Base-by-base conservation (phyloP, 2,329 filamentous ascomycete species). In the Colletotrichum shisoi region DNA sequence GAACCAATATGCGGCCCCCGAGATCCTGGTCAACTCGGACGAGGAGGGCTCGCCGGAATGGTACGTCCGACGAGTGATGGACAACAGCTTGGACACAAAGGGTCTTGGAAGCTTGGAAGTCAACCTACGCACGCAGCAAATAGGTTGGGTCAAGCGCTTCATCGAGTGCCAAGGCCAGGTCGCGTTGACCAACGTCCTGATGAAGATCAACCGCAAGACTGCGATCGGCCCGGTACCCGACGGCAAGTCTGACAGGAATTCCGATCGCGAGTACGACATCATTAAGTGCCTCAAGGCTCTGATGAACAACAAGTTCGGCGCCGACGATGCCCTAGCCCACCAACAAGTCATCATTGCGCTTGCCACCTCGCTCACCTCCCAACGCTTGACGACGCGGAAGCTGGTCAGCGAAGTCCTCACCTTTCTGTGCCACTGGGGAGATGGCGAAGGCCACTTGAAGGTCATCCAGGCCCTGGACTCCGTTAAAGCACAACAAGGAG, bases 241-340 rank as follows among this genome's bases (percentile, higher is more conserved):
- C 48, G 81, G 82, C 61, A 87, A 78, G 74, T 81, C 76, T 8
- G 93, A 96, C 73, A 93, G 91, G 77, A 92, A 94, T 74, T 83
- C 95, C 57, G 94, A 97, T 75, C 88, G 91, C 72, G 94, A 97
- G 80, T 98, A 98, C 76, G 95, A 98, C 76, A 97, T 99, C 70
- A 88, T 97, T 76, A 99, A 99, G 81, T 98, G 95, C 81, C 80
- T 99, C 66, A 98, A 98, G 82, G 93, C 94, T 39, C 81, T 98
- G 65, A 96, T 98, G 91, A 99, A 99, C 87, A 99, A 97, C 86
- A 97, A 97, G 77, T 98, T 96, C 77, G 95, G 95, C 69, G 95
- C 95, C 69, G 95, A 99, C 76, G 94, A 99, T 84, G 95, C 95
- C 19, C 83, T 99, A 64, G 84, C 88, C 68, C 94, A 98, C 76